Base-by-base conservation (phyloP, 495 filamentous ascomycete species). In the Lasiosphaeria ovina region DNA sequence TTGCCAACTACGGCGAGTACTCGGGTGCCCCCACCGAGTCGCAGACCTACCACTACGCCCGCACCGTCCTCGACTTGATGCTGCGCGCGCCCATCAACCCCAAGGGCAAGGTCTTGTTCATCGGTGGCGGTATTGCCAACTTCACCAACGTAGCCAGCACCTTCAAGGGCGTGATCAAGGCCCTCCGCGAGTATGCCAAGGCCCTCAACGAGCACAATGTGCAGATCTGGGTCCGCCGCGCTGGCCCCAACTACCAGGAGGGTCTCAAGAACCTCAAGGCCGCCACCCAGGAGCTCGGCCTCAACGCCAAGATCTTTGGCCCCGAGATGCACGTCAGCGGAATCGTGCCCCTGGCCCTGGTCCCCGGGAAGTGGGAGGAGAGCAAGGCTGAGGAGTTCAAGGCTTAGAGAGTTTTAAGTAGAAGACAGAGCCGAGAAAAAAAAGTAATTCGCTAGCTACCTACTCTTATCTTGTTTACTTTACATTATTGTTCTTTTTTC, bases 1-100 rank as follows among this genome's bases (percentile, higher is more conserved):
- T 99, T 34, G 95, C 95, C 75, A 99, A 99, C 86, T 99, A 99
- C 75, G 94, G 94, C 77, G 94, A 99, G 81, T 99, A 99, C 87
- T 97, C 93, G 57, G 94, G 94, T 78, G 94, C 94, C 47, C 94
- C 94, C 60, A 97, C 90, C 62, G 94, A 98, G 86, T 93, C 90
- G 16, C 94, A 99, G 79, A 98, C 94, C 58, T 98, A 88, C 84
- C 91, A 97, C 84, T 98, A 98, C 78, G 93, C 94, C 62, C 87
- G 89, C 63, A 99, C 94, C 36, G 91, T 99, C 62, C 81, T 99
- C 55, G 94, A 99, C 74, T 85, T 99, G 60, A 97, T 99, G 94
- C 89, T 99, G 57, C 90, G 95, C 64, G 88, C 93, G 40, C 93
- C 95, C 53, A 79, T 82, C 62, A 82, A 85, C 77, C 84, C 89